These are phyloP conservation scores for Diaporthe sp. DNA, from an alignment of 2,329 filamentous ascomycete species.

Conservation along the genomic window DNA sequence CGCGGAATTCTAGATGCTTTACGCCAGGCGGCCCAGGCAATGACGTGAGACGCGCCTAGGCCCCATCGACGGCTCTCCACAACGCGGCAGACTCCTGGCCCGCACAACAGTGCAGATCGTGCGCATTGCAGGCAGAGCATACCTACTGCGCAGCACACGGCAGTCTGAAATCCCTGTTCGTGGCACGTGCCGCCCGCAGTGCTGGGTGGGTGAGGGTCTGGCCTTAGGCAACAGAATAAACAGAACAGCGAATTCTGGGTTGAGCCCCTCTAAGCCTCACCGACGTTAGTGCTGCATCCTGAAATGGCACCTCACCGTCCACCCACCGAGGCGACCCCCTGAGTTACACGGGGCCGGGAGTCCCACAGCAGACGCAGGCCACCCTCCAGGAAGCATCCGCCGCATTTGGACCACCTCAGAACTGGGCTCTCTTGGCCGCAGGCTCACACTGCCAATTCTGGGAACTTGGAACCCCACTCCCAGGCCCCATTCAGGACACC, in stretches of 20 bases:
- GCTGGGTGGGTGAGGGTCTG: slow-evolving; percentile 18
- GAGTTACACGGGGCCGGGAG: background rate
- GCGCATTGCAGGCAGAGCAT: background rate
- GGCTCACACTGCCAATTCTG: background rate
- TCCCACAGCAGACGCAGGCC: slow-evolving; percentile 14
- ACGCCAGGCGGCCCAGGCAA: background rate
- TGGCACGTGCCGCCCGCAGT: slow-evolving; percentile 10
- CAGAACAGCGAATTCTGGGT: background rate
- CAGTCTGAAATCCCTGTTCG: background rate
- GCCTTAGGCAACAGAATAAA: slow-evolving; percentile 27
- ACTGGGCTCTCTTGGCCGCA: slow-evolving; percentile 1
- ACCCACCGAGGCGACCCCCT: background rate
- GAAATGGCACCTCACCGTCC: slow-evolving; percentile 25
- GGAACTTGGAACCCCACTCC: background rate
- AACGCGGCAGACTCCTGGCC: background rate
- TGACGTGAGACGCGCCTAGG: slow-evolving; percentile 14
- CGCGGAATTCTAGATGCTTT: background rate
- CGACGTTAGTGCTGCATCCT: slow-evolving; percentile 19
- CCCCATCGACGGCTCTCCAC: background rate
- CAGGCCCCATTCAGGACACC: background rate
- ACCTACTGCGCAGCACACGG: background rate
- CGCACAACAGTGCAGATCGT: background rate
- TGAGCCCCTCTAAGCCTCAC: slow-evolving; percentile 31
- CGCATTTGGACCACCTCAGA: background rate
- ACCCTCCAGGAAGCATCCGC: background rate